phyloP scores from a whole-genome alignment of 148 eudicot genomes.

The Rhododendron kiyosumense region DNA sequence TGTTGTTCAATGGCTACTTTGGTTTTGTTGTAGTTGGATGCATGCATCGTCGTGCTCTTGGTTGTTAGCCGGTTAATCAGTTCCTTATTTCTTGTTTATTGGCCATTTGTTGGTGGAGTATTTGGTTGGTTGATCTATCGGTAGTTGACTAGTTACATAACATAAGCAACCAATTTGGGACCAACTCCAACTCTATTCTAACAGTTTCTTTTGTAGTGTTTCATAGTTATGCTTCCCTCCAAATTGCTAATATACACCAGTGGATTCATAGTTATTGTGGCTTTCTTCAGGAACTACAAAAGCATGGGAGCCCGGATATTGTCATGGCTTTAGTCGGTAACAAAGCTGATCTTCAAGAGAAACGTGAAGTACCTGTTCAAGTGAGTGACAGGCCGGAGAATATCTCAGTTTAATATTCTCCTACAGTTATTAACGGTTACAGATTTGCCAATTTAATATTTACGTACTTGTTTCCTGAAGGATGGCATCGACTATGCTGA shows the following conservation, averaged over 20 bases:
- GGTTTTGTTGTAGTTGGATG: no score
- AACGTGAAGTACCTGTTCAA: slow-evolving; percentile 74
- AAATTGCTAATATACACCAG: background rate
- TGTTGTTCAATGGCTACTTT: no score
- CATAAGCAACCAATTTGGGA: no score
- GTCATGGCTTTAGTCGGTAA: slow-evolving; percentile 98
- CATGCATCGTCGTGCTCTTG: no score
- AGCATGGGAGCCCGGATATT: slow-evolving; percentile 92
- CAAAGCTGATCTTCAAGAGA: slow-evolving; percentile 92
- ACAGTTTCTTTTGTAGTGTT: background rate
- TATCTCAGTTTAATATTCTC: background rate
- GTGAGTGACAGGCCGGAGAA: slow-evolving; percentile 35
- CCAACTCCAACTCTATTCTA: no score
- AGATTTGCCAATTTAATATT: background rate
- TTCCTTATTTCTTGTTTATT: no score
- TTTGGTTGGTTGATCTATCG: no score
- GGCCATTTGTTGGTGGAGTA: no score
- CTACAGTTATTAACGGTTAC: background rate
- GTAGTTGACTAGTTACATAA: no score
- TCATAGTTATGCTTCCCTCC: background rate
- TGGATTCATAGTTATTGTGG: background rate
- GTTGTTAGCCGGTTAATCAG: no score
- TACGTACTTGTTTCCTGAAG: slow-evolving; percentile 29
- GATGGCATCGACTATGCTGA: slow-evolving; percentile 82
- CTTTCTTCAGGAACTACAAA: slow-evolving; percentile 67